Conservation (phyloP, 192 early-diverging fungal species). For the Allomyces macrogynus region DNA sequence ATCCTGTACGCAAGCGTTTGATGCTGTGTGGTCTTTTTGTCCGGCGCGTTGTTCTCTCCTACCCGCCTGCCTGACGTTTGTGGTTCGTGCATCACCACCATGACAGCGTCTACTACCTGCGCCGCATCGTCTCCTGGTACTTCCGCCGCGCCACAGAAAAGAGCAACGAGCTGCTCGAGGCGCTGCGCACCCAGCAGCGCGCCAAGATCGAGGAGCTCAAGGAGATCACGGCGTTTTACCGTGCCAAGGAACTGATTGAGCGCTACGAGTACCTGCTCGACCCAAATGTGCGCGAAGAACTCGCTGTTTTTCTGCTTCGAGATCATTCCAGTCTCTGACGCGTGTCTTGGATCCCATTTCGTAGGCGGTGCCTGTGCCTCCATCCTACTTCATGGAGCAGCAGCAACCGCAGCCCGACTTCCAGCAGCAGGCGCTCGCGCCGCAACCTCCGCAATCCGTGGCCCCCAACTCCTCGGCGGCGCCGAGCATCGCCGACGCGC, state of each 20-base stretch:
- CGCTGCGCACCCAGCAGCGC: slow-evolving; percentile 34
- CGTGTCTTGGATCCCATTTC: too few species aligned
- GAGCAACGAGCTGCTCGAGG: slow-evolving; percentile 11
- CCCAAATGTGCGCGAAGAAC: background rate
- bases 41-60: slow-evolving; percentile 1
- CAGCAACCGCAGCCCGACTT: too few species aligned
- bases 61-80: background rate
- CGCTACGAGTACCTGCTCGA: slow-evolving; percentile 39
- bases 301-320: background rate
- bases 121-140: background rate
- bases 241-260: slow-evolving; percentile 73
- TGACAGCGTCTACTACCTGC: background rate
- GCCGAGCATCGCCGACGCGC: too few species aligned
- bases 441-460: too few species aligned
- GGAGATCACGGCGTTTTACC: slow-evolving; percentile 79
- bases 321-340: background rate
- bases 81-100: background rate
- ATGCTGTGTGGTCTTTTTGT: background rate
- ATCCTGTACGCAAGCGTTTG: background rate
- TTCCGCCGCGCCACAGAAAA: slow-evolving; percentile 2
- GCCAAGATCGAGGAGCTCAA: slow-evolving; percentile 79
- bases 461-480: too few species aligned
- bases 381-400: too few species aligned
- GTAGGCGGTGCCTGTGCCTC: too few species aligned
- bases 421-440: too few species aligned